Conservation (phyloP, 2,329 filamentous ascomycete species). For the Colletotrichum australisinense region DNA sequence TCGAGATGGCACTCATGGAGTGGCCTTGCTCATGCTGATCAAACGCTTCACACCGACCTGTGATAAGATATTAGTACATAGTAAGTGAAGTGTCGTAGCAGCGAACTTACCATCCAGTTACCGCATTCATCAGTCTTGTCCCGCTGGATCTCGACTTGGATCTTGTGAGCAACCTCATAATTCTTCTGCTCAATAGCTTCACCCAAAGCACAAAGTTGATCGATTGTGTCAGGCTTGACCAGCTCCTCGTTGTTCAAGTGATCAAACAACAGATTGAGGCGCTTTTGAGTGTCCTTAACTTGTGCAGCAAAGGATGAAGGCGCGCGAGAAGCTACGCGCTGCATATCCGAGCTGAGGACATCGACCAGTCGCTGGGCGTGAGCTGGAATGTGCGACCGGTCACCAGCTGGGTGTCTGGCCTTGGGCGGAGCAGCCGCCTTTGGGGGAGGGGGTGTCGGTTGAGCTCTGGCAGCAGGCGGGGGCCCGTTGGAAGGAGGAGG, state of each 20-base stretch:
- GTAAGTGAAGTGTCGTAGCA: background rate
- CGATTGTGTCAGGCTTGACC: constrained; percentile 81
- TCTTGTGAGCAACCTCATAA: constrained; percentile 72
- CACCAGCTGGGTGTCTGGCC: constrained; percentile 81
- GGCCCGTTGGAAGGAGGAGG: constrained; percentile 53
- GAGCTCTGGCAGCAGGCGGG: constrained; percentile 40
- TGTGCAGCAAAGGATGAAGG: constrained; percentile 88
- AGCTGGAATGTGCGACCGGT: constrained; percentile 88
- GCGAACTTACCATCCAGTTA: constrained; percentile 82
- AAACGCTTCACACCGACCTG: constrained; percentile 82
- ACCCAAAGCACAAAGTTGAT: constrained; percentile 73
- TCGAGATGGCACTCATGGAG: constrained; percentile 59
- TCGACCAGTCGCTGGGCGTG: constrained; percentile 83
- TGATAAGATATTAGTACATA: constrained; percentile 51
- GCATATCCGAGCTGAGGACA: constrained; percentile 84
- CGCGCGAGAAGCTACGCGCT: constrained; percentile 86
- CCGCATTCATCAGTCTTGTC: constrained; percentile 85
- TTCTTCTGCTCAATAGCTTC: constrained; percentile 75
- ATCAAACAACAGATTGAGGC: constrained; percentile 93
- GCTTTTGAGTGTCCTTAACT: constrained; percentile 93
- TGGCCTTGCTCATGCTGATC: constrained; percentile 83
- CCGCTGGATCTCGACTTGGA: constrained; percentile 81
- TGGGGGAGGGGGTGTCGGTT: constrained; percentile 59
- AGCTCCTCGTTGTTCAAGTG: constrained; percentile 97
- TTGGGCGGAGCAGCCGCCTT: constrained; percentile 64